Base-by-base conservation (phyloP, 768 basidiomycete species). In the Chiua virens region DNA sequence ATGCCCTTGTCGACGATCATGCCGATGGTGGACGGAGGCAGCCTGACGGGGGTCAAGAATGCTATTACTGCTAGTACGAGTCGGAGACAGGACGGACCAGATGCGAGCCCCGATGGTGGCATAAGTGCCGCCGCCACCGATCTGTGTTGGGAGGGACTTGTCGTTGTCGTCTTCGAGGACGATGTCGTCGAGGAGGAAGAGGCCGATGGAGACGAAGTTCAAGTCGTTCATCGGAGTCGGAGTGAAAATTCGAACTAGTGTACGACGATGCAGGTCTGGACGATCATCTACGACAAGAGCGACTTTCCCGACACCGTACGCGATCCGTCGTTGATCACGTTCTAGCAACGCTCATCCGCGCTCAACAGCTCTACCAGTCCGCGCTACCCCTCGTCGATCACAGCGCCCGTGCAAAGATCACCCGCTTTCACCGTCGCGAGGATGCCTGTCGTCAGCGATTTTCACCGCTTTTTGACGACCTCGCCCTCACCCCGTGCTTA, bases 131-230 rank as follows among this genome's bases (percentile, higher is more conserved):
- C 90, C 94, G 0, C 93, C 93, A 22, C 93, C 93, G 56, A 95
- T 92, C 84, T 93, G 52, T 4, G 39, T 37, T 5, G 30, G 30
- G 9, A 20, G 35, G 10, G 27, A 7, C 34, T 28, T 18, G 13
- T 38, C 17, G 41, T n/a, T n/a, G n/a, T 25, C 18, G 81, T 86
- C 81, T 42, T 71, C 60, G 61, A 82, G 87, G 4, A 78, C 75
- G 59, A 93, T 89, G 54, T 86, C 78, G 67, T 97, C 93, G 59
- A 95, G 79, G 61, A 97, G 94, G 73, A 95, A 95, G 81, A 93
- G 83, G 8, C 92, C 93, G 23, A 93, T 73, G n/a, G 85, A 82
- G 18, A 80, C 81, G 42, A 91, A 85, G 36, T 3, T 15, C 34
- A 67, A 56, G 27, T 63, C 42, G 43, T 49, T 25, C 45, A 60